Base-by-base conservation (phyloP, 208 protist species). In the Leishmania turanica region DNA sequence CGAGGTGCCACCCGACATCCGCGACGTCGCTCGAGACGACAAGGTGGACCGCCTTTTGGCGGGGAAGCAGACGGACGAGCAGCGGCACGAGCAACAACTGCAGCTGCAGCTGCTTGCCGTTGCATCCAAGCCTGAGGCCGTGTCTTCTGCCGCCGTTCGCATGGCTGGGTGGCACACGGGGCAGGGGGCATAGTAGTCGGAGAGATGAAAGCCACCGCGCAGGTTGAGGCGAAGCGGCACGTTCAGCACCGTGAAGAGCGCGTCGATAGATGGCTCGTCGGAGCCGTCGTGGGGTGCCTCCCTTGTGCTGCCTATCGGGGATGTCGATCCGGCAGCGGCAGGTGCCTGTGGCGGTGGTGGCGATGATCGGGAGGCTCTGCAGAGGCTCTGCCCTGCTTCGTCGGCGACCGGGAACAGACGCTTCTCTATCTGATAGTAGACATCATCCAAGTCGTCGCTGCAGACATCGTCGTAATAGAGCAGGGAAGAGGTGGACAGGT, bases 381-480 rank as follows among this genome's bases (percentile, higher is more conserved):
- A 54, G 42, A 42, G 42, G 13, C 66, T 47, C 24, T 15, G 37
- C 40, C 34, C 70, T 1, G 68, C 62, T 45, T 81, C 78, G 45
- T 71, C 65, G 37, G 17, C 65, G 5, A 81, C 45, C 9, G 81
- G 75, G 42, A 81, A 82, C 21, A 83, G 80, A 1, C 74, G 78
- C 60, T 86, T 86, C 53, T 82, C 78, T 37, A 88, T 72, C 27
- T 85, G 81, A 54, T 85, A 84, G 54, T 83, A 78, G 17, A 88
- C 78, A 40, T 83, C 78, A 66, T 84, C 81, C 58, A 90, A 75
- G 49, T 69, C 84, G 27, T 85, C 84, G 53, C 71, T 83, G 82
- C 85, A 80, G 19, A 90, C 81, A 70, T 90, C 87, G 64, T 87
- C 76, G 87, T 88, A 90, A 73, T 86, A 90, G 51, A 90, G 79